phyloP scores from a whole-genome alignment of 805 yeast species.

The Kodamaea neixiangensis region DNA sequence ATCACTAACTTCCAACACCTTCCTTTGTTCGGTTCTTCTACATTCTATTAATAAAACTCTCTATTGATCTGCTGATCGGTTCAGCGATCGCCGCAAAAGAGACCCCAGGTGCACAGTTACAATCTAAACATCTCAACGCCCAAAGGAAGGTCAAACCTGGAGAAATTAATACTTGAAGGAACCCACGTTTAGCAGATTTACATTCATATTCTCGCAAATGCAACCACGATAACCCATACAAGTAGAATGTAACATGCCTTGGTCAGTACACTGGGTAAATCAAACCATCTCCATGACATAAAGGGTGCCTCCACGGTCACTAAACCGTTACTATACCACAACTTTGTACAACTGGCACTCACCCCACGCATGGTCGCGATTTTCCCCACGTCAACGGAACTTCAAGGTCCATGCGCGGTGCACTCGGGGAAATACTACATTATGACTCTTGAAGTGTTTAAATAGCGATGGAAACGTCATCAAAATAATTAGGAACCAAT shows the following conservation, averaged over 20 bases:
- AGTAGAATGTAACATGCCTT: not conserved
- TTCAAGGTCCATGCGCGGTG: not conserved
- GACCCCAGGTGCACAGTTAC: no score
- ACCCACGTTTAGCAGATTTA: not conserved
- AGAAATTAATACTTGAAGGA: not conserved
- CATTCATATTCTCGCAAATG: not conserved
- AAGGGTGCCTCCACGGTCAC: no score
- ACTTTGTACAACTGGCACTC: not conserved
- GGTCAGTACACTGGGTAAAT: not conserved
- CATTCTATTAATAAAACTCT: no score
- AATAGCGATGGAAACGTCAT: not conserved
- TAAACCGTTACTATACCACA: no score
- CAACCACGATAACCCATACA: not conserved
- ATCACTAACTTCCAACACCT: no score
- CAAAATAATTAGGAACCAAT: constrained; percentile 7
- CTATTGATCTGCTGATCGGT: no score
- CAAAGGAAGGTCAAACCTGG: not conserved
- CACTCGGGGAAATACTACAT: not conserved
- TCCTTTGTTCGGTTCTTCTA: no score
- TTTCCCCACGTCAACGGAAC: constrained; percentile 1
- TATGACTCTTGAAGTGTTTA: not conserved
- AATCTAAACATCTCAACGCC: no score
- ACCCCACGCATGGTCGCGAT: not conserved
- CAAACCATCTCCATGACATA: not conserved
- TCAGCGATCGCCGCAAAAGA: no score